Evolutionary conservation across 371 early-diverging fungal species (phyloP).

Genomic region (Conidiobolus incongruus): DNA sequence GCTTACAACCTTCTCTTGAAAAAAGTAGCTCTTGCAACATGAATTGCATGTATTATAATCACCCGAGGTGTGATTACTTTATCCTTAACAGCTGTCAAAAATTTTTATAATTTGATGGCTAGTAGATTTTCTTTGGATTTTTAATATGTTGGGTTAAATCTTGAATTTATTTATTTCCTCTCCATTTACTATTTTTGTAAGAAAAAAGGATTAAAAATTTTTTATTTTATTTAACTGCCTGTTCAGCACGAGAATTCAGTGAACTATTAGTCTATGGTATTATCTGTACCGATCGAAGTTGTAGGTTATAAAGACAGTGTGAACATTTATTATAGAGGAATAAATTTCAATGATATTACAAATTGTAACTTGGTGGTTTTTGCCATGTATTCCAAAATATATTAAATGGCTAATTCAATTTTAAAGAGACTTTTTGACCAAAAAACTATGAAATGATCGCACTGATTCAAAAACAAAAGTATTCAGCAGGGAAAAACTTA

Average conservation of each 20-base stretch:
- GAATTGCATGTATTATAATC: too few relatives aligned
- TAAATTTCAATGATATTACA: conserved; percentile 16
- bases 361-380: conserved; percentile 8
- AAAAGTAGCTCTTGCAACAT: too few relatives aligned
- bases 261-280: conserved; percentile 29
- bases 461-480: conserved; percentile 10
- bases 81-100: too few relatives aligned
- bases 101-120: too few relatives aligned
- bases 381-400: conserved; percentile 34
- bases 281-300: conserved; percentile 24
- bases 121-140: too few relatives aligned
- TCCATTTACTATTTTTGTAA: conserved; percentile 48
- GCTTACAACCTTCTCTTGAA: too few relatives aligned
- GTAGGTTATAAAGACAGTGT: too few relatives aligned
- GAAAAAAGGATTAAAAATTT: conserved; percentile 49
- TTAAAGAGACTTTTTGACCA: conserved; percentile 18
- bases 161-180: conserved; percentile 42
- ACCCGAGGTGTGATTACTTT: too few relatives aligned
- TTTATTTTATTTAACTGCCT: conserved; percentile 30
- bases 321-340: conserved; percentile 25
- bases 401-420: conserved; percentile 19
- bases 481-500: conserved; percentile 13
- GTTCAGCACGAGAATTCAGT: conserved; percentile 45
- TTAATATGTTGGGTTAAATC: too few relatives aligned
- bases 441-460: conserved; percentile 14